These are phyloP conservation scores for Panicum virgatum DNA, from an alignment of 202 grass and related monocot genomes.

Conservation along the genomic window DNA sequence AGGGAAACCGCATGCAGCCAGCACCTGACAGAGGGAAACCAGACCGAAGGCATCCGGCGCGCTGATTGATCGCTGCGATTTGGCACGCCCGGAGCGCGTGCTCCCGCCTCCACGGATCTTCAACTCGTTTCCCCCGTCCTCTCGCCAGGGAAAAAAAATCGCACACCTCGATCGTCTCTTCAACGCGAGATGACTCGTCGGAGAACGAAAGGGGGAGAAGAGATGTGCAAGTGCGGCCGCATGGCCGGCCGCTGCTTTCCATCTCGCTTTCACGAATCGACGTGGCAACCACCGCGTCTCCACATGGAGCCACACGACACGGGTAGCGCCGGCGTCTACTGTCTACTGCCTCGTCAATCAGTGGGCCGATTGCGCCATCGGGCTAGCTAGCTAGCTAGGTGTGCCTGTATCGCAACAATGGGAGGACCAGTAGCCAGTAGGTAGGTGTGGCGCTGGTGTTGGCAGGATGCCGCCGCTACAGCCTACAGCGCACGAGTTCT, in stretches of 20 bases:
- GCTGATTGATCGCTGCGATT: too few species aligned
- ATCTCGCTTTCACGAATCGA: background rate
- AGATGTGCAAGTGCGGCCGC: constrained; percentile 3
- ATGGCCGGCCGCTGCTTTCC: background rate
- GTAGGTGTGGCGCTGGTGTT: background rate
- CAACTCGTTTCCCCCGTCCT: too few species aligned
- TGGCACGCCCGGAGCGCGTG: background rate
- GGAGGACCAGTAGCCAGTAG: background rate
- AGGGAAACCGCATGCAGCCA: too few species aligned
- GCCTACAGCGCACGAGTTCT: background rate
- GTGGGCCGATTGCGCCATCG: background rate
- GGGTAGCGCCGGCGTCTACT: background rate
- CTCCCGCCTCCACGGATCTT: background rate
- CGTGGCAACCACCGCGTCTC: constrained; percentile 15
- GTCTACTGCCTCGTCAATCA: background rate
- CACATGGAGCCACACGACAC: background rate
- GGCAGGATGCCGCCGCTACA: too few species aligned
- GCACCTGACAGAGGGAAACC: too few species aligned
- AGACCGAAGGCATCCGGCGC: too few species aligned
- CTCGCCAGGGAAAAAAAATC: too few species aligned
- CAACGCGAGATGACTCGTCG: too few species aligned
- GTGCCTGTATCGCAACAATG: background rate
- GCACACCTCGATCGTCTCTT: too few species aligned
- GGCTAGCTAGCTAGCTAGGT: background rate
- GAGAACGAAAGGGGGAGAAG: too few species aligned